These are phyloP conservation scores for Kluyveromyces marxianus DNA, from an alignment of 1,139 yeast species.

Conservation along the genomic window DNA sequence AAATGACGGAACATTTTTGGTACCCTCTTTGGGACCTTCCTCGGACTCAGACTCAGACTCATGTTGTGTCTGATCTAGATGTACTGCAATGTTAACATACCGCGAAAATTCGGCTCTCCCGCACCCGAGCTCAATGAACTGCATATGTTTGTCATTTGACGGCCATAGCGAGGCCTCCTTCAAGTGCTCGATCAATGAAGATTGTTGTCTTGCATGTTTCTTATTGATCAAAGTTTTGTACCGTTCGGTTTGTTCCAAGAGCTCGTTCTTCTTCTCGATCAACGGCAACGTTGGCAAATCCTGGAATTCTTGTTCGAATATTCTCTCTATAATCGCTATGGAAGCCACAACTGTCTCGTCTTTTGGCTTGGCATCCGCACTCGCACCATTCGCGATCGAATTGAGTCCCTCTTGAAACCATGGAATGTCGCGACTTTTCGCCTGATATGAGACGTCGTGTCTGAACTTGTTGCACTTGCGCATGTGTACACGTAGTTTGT, in stretches of 20 bases:
- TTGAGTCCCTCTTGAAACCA: conserved; percentile 22
- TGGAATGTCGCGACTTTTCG: conserved; percentile 34
- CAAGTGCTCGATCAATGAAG: conserved; percentile 70
- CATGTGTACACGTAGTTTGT: conserved; percentile 49
- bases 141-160: conserved; percentile 8
- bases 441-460: conserved; percentile 27
- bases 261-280: conserved; percentile 22
- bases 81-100: conserved; percentile 37
- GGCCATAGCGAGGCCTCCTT: conserved; percentile 28
- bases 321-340: conserved; percentile 30
- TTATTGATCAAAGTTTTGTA: conserved; percentile 45
- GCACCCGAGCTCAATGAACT: conserved; percentile 78
- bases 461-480: conserved; percentile 50
- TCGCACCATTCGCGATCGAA: conserved; percentile 4
- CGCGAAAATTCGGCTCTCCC: conserved; percentile 82
- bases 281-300: conserved; percentile 14
- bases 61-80: conserved; percentile 3
- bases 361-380: background rate
- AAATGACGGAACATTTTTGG: conserved; percentile 32
- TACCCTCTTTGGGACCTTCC: background rate
- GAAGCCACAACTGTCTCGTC: conserved; percentile 22
- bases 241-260: conserved; percentile 29
- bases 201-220: conserved; percentile 78
- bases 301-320: conserved; percentile 21
- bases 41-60: background rate